Conservation (phyloP, 2,329 filamentous ascomycete genomes). For the Stenocarpella maydis region DNA sequence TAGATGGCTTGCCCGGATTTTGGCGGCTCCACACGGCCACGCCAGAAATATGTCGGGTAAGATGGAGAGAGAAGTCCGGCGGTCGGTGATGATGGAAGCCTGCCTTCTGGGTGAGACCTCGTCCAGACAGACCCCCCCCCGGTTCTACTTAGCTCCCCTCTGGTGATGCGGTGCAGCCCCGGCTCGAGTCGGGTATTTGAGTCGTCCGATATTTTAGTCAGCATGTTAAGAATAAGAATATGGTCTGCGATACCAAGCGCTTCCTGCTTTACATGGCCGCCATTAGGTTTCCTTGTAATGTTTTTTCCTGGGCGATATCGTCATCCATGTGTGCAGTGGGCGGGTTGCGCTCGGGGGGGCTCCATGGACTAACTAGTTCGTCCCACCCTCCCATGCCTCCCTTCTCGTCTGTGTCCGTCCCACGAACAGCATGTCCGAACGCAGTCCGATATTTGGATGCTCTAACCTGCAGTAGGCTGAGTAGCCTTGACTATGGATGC, state of each 20-base stretch:
- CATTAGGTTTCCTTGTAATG: no score
- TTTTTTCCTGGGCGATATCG: no score
- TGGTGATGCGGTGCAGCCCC: background rate
- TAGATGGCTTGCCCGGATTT: slow-evolving; percentile 8
- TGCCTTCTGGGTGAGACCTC: background rate
- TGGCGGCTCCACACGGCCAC: background rate
- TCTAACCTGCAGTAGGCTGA: background rate
- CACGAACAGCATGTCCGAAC: background rate
- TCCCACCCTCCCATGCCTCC: background rate
- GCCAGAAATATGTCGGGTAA: slow-evolving; percentile 15
- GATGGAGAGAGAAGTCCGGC: slow-evolving; percentile 14
- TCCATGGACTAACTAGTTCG: background rate
- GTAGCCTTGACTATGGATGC: background rate
- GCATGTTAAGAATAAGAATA: no score
- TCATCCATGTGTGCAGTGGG: no score
- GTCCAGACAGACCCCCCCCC: slow-evolving; percentile 8
- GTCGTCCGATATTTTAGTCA: no score
- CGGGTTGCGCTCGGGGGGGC: slow-evolving; percentile 3
- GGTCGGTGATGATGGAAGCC: slow-evolving; percentile 1
- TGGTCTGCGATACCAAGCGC: background rate
- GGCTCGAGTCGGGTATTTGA: background rate
- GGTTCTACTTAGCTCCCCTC: background rate
- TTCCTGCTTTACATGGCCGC: background rate
- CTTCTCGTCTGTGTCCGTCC: background rate
- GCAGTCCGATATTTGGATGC: background rate